Percentiles rank a stretch among this genome's conserved stretches.
These are phyloP conservation scores for Heracleum sosnowskyi DNA, from an alignment of 129 eudicot genomes.

Conservation along the genomic window DNA sequence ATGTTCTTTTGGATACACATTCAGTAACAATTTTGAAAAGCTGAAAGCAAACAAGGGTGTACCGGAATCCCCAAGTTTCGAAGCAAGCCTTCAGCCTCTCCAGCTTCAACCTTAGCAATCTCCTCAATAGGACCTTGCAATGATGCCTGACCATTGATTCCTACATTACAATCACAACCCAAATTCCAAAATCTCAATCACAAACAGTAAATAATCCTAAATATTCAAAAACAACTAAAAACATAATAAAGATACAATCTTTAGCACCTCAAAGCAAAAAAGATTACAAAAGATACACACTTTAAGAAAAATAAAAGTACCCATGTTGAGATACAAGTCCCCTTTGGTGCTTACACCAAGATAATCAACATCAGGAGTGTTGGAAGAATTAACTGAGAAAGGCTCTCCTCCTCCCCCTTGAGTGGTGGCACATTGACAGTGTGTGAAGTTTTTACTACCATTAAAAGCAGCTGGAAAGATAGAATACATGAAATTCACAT, in stretches of 20 bases:
- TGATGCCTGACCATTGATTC: conserved; percentile 42
- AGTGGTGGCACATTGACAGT: not conserved
- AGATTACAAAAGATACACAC: not conserved
- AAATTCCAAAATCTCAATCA: not conserved
- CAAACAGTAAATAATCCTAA: not conserved
- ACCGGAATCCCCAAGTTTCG: conserved; percentile 66
- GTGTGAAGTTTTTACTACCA: not conserved
- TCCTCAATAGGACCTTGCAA: conserved; percentile 74
- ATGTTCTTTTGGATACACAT: not conserved
- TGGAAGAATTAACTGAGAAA: conserved; percentile 42
- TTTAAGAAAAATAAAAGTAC: conserved; percentile 9
- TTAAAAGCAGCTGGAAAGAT: not conserved
- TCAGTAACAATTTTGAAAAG: not conserved
- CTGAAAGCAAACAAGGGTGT: not conserved
- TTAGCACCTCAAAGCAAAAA: not conserved
- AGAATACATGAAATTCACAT: not conserved
- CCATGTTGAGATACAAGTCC: conserved; percentile 52
- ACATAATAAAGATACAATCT: not conserved
- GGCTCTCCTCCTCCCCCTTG: conserved; percentile 20
- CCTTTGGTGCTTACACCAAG: conserved; percentile 96
- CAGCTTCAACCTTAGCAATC: conserved; percentile 68
- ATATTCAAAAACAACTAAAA: not conserved
- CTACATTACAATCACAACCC: conserved; percentile 16
- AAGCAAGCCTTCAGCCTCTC: conserved; percentile 70
- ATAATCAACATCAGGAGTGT: conserved; percentile 52